phyloP scores from a whole-genome alignment of 208 protist genomes.

The Willaertia magna region DNA sequence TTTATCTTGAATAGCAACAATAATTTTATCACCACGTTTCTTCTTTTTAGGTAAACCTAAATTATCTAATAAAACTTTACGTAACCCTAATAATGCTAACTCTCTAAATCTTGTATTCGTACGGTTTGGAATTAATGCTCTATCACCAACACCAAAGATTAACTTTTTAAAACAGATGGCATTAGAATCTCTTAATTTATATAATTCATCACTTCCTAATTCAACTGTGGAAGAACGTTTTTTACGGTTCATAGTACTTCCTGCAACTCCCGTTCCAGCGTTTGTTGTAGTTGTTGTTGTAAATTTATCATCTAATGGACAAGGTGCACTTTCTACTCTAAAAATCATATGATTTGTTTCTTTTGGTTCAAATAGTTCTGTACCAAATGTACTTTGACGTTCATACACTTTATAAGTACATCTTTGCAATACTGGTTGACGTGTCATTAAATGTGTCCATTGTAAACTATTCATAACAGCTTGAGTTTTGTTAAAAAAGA shows the following conservation, averaged over 20 bases:
- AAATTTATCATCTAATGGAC: background rate
- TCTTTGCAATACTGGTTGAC: background rate
- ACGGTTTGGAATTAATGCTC: too few species aligned
- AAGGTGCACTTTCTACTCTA: background rate
- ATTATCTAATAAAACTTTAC: too few species aligned
- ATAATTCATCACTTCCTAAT: background rate
- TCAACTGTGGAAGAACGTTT: too few species aligned
- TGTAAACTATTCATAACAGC: background rate
- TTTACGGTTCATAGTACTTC: too few species aligned
- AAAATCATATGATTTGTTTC: background rate
- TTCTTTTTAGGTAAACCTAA: too few species aligned
- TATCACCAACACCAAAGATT: background rate
- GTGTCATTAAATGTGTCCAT: background rate
- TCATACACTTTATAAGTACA: background rate
- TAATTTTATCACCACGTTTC: too few species aligned
- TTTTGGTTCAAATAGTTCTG: too few species aligned
- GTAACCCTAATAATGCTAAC: too few species aligned
- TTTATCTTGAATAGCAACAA: too few species aligned
- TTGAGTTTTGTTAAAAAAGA: background rate
- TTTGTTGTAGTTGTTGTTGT: background rate
- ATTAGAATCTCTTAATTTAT: background rate
- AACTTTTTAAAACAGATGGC: background rate
- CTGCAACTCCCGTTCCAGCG: too few species aligned
- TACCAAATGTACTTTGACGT: too few species aligned
- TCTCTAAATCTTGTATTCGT: too few species aligned